A percentile compares a stretch with the other conserved stretches of the same genome.
phyloP scores from a whole-genome alignment of 108 stramenopile species.

The Phaeodactylum tricornutum region DNA sequence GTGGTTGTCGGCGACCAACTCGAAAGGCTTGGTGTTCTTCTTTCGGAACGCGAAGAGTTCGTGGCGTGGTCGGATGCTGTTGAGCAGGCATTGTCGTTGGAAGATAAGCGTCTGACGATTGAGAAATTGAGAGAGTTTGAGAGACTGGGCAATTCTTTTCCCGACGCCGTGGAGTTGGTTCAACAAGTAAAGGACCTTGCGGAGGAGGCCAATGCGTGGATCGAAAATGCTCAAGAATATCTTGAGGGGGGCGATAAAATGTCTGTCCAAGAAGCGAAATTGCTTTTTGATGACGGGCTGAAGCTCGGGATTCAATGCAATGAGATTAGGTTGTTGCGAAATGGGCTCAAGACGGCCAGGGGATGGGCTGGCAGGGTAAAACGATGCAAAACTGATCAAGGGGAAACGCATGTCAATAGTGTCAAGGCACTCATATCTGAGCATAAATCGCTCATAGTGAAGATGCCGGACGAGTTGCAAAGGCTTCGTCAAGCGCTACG shows the following conservation, averaged over 20 bases:
- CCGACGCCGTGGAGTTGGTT: slow-evolving; percentile 49
- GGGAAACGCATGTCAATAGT: slow-evolving; percentile 17
- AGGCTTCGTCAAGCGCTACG: slow-evolving; percentile 47
- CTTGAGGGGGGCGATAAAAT: slow-evolving; percentile 37
- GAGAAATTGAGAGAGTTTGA: slow-evolving; percentile 43
- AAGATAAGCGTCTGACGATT: slow-evolving; percentile 37
- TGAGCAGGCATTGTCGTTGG: slow-evolving; percentile 30
- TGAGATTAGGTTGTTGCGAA: slow-evolving; percentile 40
- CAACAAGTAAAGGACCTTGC: slow-evolving; percentile 34
- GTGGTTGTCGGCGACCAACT: slow-evolving; percentile 43
- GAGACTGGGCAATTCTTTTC: slow-evolving; percentile 33
- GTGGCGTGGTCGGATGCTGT: slow-evolving; percentile 47
- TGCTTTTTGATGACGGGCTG: slow-evolving; percentile 38
- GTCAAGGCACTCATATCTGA: slow-evolving; percentile 52
- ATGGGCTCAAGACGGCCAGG: slow-evolving; percentile 33
- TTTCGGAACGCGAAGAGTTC: slow-evolving; percentile 43
- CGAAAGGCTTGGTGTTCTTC: slow-evolving; percentile 29
- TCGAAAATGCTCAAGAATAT: slow-evolving; percentile 11
- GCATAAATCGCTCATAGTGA: slow-evolving; percentile 47
- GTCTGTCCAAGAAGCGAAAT: slow-evolving; percentile 41
- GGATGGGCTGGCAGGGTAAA: slow-evolving; percentile 50
- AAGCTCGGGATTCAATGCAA: slow-evolving; percentile 40
- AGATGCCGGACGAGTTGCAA: slow-evolving; percentile 56
- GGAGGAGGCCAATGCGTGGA: slow-evolving; percentile 34
- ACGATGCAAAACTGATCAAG: slow-evolving; percentile 33